Base-by-base conservation (phyloP, 345 rosid genomes). In the Rhizophora apiculata region DNA sequence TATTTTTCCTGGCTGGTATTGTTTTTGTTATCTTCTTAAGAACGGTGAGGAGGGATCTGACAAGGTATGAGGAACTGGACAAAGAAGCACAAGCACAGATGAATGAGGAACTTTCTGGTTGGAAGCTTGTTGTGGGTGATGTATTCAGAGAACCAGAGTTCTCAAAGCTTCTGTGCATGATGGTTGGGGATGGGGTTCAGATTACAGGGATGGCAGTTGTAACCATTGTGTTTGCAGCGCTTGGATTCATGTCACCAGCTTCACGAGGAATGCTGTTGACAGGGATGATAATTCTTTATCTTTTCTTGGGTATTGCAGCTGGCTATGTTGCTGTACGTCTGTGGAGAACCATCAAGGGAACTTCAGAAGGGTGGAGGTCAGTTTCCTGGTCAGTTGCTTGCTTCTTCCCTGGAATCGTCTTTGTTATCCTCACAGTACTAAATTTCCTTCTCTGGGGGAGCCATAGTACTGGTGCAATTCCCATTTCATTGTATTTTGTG, bases 121-220 rank as follows among this genome's bases (percentile, higher is more conserved):
- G 96, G 96, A 89, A 89, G 82, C 92, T 89, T 82, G 93, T 89
- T 68, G 96, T 88, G 1, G 96, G 96, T 64, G 96, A 90, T 79
- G 93, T 90, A 65, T 90, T 90, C 70, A 87, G 96, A 81, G 93
- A 88, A 79, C 96, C 96, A 43, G 88, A 85, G 13, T 66, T 75
- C 43, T 56, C 91, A 29, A 85, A 83, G 82, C 96, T 90, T 80
- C 82, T 90, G 16, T 90, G 96, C 74, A 85, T 86, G 57, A 85
- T 90, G 96, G 80, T 88, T 64, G 93, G 89, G 56, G 88, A 88
- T 64, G 96, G 93, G 6, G 84, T 86, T 68, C 91, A 87, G 72
- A 90, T 90, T 80, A 81, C 88, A n/a, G 91, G 93, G 73, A 86
- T 90, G 96, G 88, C 86, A 32, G 78, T 80, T 67, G 93, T 88